Evolutionary conservation across 2,329 filamentous ascomycete genomes (phyloP), one percentile per base, ranked within the genome.

Genomic region (Aschersonia sp.): DNA sequence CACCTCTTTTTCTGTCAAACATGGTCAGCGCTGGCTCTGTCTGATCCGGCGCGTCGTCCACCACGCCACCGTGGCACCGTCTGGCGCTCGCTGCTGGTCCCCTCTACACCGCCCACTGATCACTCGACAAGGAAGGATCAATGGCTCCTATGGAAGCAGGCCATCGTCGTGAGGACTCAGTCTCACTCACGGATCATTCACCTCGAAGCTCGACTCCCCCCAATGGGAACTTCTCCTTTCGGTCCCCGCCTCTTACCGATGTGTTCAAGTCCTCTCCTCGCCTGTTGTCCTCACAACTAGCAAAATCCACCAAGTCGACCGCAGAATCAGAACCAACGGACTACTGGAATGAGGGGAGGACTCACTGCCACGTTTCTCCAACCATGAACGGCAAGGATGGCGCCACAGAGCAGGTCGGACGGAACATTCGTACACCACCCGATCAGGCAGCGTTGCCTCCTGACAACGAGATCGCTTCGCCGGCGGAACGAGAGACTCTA

Each of bases 291-390:
- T 20, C 7, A 6, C 20, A 30, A 4, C 9, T 31, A 29, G 31
- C 28, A 29, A 30, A 30, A 5, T 9, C 9, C 9, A 44, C 9
- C 30, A 29, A 30, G 7, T 30, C 4, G 28, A n/a, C 20, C 7
- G 29, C 9, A 44, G 7, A 44, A 7, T 30, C 12, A n/a, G 49
- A 50, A 32, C 46, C 49, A 9, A 47, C 20, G 6, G 52, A 55
- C 35, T 52, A 52, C 40, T 53, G 53, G 55, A 56, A 57, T 44
- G 49, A 43, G 7, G 53, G 53, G 9, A 28, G 46, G 4, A 45
- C 46, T 20, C 53, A 57, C 42, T 12, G 29, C 7, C 46, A 53
- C 29, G 31, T 48, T 6, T 46, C 51, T n/a, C 48, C 51, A 2
- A 40, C 29, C 30, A 2, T 38, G 40, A 45, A 47, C 35, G 7